Conservation (phyloP, 148 eudicot species). For the Vaccinium vitisidaea region DNA sequence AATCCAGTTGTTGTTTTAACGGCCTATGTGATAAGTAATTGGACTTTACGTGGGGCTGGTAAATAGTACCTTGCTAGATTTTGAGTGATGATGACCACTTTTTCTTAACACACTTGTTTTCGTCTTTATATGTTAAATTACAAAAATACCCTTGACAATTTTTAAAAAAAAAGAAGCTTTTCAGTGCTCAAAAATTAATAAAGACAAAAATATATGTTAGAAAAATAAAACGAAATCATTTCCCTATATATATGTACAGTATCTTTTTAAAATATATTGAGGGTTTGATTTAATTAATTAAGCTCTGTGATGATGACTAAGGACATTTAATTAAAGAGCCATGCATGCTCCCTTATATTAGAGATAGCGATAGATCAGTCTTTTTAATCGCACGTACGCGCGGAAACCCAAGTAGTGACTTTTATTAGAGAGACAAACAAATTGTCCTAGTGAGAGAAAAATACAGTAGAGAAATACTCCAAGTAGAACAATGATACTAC, state of each 20-base stretch:
- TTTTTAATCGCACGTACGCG: conserved; percentile 49
- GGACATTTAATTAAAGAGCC: conserved; percentile 11
- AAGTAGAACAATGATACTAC: too few relatives aligned
- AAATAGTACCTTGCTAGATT: neutral
- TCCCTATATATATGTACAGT: too few relatives aligned
- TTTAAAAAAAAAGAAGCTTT: too few relatives aligned
- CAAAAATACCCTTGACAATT: neutral
- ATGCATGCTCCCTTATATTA: conserved; percentile 22
- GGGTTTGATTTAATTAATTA: conserved; percentile 6
- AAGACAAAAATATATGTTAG: too few relatives aligned
- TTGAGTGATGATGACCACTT: neutral
- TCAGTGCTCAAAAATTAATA: too few relatives aligned
- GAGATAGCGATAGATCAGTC: conserved; percentile 46
- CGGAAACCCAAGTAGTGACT: conserved; percentile 20
- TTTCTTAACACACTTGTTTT: neutral
- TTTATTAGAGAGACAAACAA: conserved; percentile 31
- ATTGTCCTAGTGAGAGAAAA: conserved; percentile 17
- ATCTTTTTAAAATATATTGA: neutral
- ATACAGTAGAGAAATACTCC: too few relatives aligned
- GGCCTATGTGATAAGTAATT: neutral
- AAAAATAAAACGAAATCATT: too few relatives aligned
- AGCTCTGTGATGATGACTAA: conserved; percentile 13
- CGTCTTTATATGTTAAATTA: neutral
- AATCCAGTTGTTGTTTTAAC: neutral
- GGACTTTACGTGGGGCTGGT: neutral